Evolutionary conservation across 2,329 filamentous ascomycete species (phyloP).

Genomic region (Aaosphaeria arxii): DNA sequence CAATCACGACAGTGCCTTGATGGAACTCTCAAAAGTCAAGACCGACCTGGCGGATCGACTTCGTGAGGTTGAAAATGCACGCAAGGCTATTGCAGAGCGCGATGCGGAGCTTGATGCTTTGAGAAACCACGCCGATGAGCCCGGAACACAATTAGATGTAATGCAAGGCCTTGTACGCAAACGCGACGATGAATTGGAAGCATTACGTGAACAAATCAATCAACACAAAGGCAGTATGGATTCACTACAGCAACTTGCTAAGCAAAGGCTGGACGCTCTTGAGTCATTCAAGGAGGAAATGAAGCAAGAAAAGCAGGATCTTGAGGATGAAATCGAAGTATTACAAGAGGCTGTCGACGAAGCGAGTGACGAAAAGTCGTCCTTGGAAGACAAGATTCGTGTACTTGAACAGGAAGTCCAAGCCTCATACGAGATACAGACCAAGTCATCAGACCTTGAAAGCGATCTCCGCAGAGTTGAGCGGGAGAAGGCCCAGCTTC

Average conservation of each 20-base stretch:
- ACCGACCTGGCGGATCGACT: conserved; percentile 28
- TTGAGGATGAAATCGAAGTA: conserved; percentile 56
- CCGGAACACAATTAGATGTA: conserved; percentile 38
- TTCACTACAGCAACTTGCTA: conserved; percentile 28
- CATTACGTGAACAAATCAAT: conserved; percentile 47
- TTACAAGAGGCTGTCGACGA: conserved; percentile 44
- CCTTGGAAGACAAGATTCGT: conserved; percentile 58
- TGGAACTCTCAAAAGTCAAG: conserved; percentile 27
- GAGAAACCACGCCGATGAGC: conserved; percentile 33
- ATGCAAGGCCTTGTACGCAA: conserved; percentile 43
- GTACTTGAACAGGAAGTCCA: conserved; percentile 25
- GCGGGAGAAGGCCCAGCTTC: conserved; percentile 38
- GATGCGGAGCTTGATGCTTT: conserved; percentile 37
- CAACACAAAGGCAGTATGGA: conserved; percentile 29
- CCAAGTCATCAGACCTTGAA: conserved; percentile 44
- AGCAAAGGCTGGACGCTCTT: conserved; percentile 43
- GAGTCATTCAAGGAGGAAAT: conserved; percentile 52
- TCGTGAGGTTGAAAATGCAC: conserved; percentile 34
- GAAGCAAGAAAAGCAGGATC: conserved; percentile 41
- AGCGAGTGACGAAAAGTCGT: conserved; percentile 48
- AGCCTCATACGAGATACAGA: conserved; percentile 47
- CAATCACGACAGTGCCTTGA: conserved; percentile 22
- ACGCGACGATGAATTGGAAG: conserved; percentile 51
- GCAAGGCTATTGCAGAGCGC: conserved; percentile 33
- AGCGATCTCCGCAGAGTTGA: conserved; percentile 28